Evolutionary conservation across 169 alveolate species (phyloP), one percentile per base, ranked within the genome.

Genomic region (Babesia ovis): DNA sequence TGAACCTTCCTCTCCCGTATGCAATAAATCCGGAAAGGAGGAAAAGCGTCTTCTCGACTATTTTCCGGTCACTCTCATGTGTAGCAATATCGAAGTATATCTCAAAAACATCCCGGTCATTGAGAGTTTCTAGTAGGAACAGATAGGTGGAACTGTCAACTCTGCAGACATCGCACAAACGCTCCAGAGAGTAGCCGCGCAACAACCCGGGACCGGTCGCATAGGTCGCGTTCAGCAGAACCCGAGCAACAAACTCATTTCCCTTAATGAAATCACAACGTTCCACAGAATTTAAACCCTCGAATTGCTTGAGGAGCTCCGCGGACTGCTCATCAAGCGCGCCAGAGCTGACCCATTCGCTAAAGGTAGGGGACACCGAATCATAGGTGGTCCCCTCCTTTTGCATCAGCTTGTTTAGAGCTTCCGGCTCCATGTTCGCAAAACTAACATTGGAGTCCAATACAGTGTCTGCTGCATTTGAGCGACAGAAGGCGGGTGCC

Each of bases 131-230:
- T 37, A 74, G 68, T n/a, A 74, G 58, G 22, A 51, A 59, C n/a
- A 48, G 23, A 37, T 74, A 74, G 18, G 51, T 74, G 14, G 58
- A 25, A 22, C 32, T 35, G 58, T 74, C 84, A 31, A 74, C 84
- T 51, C 84, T 5, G 58, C 84, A 74, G 16, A 43, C 62, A 41
- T 74, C 84, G 42, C 68, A 64, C 29, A 74, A 58, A 9, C 70
- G 76, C 68, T 74, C 75, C 25, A 74, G 76, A 42, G 84, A 74
- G 84, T 62, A 74, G 31, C 74, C 27, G 25, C 84, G 37, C 60
- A 74, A 61, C 50, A 74, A 50, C 9, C 84, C 84, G 20, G 75
- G 84, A 4, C 84, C 84, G 22, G 77, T 74, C n/a, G 84, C 84
- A 50, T 74, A 74, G 0, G 84, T 74, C 0, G 84, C 76, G 60